Conservation (phyloP, 495 filamentous ascomycete species). For the Talaromyces stipitatus region DNA sequence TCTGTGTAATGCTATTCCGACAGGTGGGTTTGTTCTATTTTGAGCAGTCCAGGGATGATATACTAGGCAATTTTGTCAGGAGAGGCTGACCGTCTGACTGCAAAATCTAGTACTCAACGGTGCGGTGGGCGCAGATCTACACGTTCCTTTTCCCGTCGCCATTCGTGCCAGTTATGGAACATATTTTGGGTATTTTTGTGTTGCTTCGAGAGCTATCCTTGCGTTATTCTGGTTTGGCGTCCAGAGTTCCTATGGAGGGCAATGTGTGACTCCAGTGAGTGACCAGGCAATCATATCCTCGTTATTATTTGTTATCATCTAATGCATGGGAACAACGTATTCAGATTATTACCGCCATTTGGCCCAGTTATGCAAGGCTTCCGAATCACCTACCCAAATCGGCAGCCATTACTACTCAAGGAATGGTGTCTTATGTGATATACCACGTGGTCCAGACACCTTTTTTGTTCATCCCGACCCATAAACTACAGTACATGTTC, state of each 20-base stretch:
- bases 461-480: constrained; percentile 40
- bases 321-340: constrained; percentile 22
- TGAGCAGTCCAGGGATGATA: background rate
- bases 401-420: constrained; percentile 43
- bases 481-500: constrained; percentile 44
- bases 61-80: background rate
- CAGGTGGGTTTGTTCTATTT: background rate
- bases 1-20: constrained; percentile 11
- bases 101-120: constrained; percentile 37
- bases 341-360: constrained; percentile 36
- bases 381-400: constrained; percentile 39
- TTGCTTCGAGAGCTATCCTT: constrained; percentile 33
- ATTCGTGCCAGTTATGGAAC: constrained; percentile 36
- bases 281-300: background rate
- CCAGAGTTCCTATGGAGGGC: constrained; percentile 10
- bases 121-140: constrained; percentile 38
- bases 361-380: constrained; percentile 32
- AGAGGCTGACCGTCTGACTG: background rate
- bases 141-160: constrained; percentile 36
- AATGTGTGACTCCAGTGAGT: constrained; percentile 10
- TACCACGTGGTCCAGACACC: constrained; percentile 43
- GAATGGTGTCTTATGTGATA: constrained; percentile 40
- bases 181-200: constrained; percentile 45
- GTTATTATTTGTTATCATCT: background rate
- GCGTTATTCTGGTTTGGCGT: constrained; percentile 39